phyloP scores from a whole-genome alignment of 495 filamentous ascomycete genomes.

The Daldinia decipiens region DNA sequence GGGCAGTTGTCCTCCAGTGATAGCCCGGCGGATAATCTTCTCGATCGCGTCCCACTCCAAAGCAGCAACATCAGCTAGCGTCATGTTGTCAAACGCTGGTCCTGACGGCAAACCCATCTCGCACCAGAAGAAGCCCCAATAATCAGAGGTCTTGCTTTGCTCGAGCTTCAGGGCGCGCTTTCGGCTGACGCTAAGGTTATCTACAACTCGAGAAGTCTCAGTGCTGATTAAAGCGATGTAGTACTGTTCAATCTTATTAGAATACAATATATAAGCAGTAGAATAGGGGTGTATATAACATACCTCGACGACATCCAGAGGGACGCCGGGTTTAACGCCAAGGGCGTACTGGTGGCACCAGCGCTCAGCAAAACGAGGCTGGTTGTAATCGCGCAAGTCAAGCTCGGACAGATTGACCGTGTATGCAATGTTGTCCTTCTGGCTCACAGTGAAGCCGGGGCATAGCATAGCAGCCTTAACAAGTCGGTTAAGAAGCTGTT shows the following conservation, averaged over 20 bases:
- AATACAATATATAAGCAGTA: constrained; percentile 1
- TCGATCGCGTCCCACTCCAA: constrained; percentile 57
- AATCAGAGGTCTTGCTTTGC: constrained; percentile 44
- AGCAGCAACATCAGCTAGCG: constrained; percentile 47
- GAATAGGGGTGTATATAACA: constrained; percentile 42
- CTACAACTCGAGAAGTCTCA: constrained; percentile 49
- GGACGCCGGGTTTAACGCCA: constrained; percentile 52
- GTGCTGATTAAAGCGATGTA: constrained; percentile 64
- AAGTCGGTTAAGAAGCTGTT: constrained; percentile 66
- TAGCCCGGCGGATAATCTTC: constrained; percentile 48
- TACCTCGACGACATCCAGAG: constrained; percentile 60
- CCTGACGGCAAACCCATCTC: constrained; percentile 50
- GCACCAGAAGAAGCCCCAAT: constrained; percentile 59
- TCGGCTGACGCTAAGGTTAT: constrained; percentile 37
- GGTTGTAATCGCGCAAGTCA: constrained; percentile 44
- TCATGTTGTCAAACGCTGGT: constrained; percentile 46
- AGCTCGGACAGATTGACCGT: constrained; percentile 35
- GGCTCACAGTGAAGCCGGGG: constrained; percentile 70
- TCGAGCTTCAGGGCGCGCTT: constrained; percentile 49
- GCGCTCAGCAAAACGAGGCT: constrained; percentile 50
- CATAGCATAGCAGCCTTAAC: constrained; percentile 67
- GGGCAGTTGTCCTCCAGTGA: constrained; percentile 28
- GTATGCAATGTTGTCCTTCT: constrained; percentile 64
- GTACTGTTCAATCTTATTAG: constrained; percentile 53
- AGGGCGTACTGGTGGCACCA: constrained; percentile 58